Evolutionary conservation across 139 green algal species (phyloP).

Genomic region (Astrephomene gubernaculifera): DNA sequence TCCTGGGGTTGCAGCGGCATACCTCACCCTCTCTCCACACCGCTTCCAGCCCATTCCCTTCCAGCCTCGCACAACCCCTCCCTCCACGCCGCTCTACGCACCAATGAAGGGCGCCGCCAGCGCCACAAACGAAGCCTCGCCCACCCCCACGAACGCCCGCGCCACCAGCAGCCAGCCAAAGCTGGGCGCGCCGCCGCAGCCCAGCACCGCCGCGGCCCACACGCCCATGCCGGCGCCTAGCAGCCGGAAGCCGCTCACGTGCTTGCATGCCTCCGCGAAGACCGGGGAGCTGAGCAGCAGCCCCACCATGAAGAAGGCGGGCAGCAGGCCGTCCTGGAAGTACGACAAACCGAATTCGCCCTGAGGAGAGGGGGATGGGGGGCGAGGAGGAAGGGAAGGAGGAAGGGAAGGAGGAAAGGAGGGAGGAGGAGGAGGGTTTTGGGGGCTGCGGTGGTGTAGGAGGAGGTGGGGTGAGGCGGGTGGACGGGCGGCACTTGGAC

Average conservation of each 20-base stretch:
- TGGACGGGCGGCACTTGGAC: background rate
- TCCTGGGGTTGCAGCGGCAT: too few relatives aligned
- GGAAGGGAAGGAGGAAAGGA: background rate
- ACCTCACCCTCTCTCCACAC: too few relatives aligned
- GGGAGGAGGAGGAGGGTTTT: background rate
- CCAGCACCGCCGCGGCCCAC: slow-evolving; percentile 80
- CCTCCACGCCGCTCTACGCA: slow-evolving; percentile 34
- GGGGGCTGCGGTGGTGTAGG: background rate
- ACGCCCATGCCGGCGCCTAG: slow-evolving; percentile 90
- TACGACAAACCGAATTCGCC: slow-evolving; percentile 88
- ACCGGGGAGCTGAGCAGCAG: slow-evolving; percentile 91
- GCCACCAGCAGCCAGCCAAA: slow-evolving; percentile 77
- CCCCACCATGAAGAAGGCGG: slow-evolving; percentile 94
- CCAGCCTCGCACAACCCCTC: background rate
- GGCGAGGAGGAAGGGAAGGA: background rate
- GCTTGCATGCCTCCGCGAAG: slow-evolving; percentile 86
- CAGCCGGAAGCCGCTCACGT: slow-evolving; percentile 74
- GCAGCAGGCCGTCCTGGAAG: slow-evolving; percentile 92
- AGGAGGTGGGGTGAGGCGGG: background rate
- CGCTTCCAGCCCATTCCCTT: too few relatives aligned
- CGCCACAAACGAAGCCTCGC: slow-evolving; percentile 94
- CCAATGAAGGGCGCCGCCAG: slow-evolving; percentile 96
- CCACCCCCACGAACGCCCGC: slow-evolving; percentile 88
- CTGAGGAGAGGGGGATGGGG: slow-evolving; percentile 42
- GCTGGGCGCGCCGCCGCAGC: slow-evolving; percentile 74